A percentile compares a stretch with the other conserved stretches of the same genome.
These are phyloP conservation scores for Panicum hallii DNA, from an alignment of 202 grass and related monocot genomes.

Conservation along the genomic window DNA sequence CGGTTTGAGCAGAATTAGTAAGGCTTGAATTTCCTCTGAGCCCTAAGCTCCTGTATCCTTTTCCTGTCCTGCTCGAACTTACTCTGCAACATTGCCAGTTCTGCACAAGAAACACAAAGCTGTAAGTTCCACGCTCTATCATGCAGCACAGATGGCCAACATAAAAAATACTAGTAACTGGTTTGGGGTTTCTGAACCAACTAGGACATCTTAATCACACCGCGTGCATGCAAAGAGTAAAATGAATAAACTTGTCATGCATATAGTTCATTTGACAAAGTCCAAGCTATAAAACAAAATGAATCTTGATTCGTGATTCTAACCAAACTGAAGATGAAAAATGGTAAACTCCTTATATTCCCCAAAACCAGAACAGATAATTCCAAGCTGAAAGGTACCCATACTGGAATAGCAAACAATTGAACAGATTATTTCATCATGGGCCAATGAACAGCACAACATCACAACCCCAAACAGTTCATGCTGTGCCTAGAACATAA, in stretches of 20 bases:
- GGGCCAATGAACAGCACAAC: neutral
- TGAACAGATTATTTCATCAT: neutral
- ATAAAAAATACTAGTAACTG: neutral
- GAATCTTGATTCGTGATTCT: neutral
- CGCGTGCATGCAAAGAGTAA: neutral
- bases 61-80: constrained; percentile 97
- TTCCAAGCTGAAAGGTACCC: neutral
- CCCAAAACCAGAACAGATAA: too few relatives aligned
- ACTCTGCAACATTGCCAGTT: constrained; percentile 82
- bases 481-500: neutral
- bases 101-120: constrained; percentile 55
- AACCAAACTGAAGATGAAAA: constrained; percentile 10
- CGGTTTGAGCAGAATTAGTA: constrained; percentile 47
- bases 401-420: neutral
- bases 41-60: constrained; percentile 83
- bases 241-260: neutral
- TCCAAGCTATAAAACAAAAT: constrained; percentile 24
- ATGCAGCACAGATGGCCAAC: neutral
- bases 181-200: neutral
- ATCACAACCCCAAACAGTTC: neutral
- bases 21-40: constrained; percentile 89
- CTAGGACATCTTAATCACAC: neutral
- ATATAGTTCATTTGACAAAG: constrained; percentile 11
- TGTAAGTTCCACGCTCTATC: constrained; percentile 7
- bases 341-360: too few relatives aligned